Evolutionary conservation across 73 alveolate species (phyloP), one percentile per base, ranked within the genome.

Genomic region (Stentor coeruleus): DNA sequence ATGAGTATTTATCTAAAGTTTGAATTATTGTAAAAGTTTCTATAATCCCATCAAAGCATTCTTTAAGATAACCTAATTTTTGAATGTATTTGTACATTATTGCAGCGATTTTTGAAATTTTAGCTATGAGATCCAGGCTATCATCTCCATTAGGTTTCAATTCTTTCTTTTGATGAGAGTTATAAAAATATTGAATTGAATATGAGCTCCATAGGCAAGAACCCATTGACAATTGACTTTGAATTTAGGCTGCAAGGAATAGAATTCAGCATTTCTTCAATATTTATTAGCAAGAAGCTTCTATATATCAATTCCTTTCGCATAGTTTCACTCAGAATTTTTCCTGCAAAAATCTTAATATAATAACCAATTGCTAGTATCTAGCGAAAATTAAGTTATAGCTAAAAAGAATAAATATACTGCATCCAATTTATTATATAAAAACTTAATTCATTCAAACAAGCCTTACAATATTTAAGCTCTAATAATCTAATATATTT

Each of bases 131-230:
- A 74, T 91, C 86, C 73, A 94, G 85, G 3, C 91, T 77, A 90
- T 94, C 98, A 39, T 94, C 98, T 75, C 82, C 86, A 60, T 87
- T 84, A 49, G 84, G 80, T 77, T 94, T 95, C 98, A 97, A 94
- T 81, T 87, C 83, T 88, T 90, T 92, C 26, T 90, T 84, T 38
- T 87, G 59, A 30, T 92, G 96, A 72, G 91, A 90, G 49, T 89
- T 85, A 87, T 91, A 93, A 57, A 79, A 88, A 81, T 39, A 3
- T 91, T 92, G 79, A 90, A 94, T 55, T 84, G 84, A 38, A 92
- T 86, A 37, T 84, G 81, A n/a, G 87, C 83, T 60, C 90, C 87
- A 74, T 88, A 88, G 59, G 89, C 87, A 59, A 39, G 85, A 82
- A 0, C 96, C 97, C 86, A 89, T 80, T 3, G 93, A 85, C 58